phyloP scores from a whole-genome alignment of 108 stramenopile genomes.

The Phaeodactylum tricornutum region DNA sequence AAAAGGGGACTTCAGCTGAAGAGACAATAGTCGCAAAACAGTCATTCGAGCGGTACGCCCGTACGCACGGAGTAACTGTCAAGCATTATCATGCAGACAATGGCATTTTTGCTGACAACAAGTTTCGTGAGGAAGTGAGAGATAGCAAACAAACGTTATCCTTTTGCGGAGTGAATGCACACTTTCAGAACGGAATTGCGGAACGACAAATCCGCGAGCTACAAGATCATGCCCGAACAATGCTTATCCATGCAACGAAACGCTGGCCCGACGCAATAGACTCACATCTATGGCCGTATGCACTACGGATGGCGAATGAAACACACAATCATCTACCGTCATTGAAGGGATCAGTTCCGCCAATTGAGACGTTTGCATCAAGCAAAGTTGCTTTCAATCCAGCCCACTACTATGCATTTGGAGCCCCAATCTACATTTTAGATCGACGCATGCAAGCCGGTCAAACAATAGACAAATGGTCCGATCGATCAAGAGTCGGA shows the following conservation, averaged over 20 bases:
- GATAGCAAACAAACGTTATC: slow-evolving; percentile 16
- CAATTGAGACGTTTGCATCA: slow-evolving; percentile 6
- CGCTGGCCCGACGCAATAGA: slow-evolving; percentile 19
- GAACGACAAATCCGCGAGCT: slow-evolving; percentile 19
- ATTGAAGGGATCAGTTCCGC: not conserved
- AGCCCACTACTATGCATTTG: slow-evolving; percentile 14
- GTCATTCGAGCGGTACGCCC: slow-evolving; percentile 21
- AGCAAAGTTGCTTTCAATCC: slow-evolving; percentile 8
- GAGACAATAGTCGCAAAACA: slow-evolving; percentile 32
- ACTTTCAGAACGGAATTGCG: slow-evolving; percentile 22
- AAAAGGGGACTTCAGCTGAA: slow-evolving; percentile 5
- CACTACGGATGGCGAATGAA: slow-evolving; percentile 13
- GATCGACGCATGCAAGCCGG: slow-evolving; percentile 4
- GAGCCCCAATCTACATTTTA: slow-evolving; percentile 16
- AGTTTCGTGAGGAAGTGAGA: slow-evolving; percentile 7
- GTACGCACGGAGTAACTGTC: slow-evolving; percentile 11
- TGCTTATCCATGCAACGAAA: slow-evolving; percentile 13
- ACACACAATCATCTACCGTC: slow-evolving; percentile 4
- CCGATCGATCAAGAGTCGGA: slow-evolving; percentile 17
- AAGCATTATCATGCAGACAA: slow-evolving; percentile 36
- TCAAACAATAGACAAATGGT: slow-evolving; percentile 22
- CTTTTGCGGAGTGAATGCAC: slow-evolving; percentile 21
- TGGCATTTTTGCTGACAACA: slow-evolving; percentile 11
- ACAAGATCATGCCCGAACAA: slow-evolving; percentile 13
- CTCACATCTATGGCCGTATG: slow-evolving; percentile 26